Base-by-base conservation (phyloP, 176 grass and related monocot species). In the Juncus effusus region DNA sequence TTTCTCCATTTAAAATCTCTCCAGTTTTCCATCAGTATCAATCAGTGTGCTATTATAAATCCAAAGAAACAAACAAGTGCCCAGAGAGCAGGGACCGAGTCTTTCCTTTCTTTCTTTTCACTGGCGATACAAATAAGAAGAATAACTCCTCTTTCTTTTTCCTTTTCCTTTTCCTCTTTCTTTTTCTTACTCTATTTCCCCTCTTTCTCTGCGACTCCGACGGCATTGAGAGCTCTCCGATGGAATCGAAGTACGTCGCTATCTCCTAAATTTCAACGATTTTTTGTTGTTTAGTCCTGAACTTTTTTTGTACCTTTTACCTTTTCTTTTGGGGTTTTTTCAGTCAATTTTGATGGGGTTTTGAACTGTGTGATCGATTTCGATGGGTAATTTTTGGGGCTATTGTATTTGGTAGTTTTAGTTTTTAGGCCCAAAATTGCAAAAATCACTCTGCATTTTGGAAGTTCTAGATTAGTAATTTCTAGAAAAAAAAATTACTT, bases 201-300 rank as follows among this genome's bases (percentile, higher is more conserved):
- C 51, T 56, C 16, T 56, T 2, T 6, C 5, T 47, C 44, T 38
- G 10, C 16, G 19, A 37, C 42, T 54, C 47, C 19, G 47, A 13
- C 51, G 16, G 15, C 49, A 53, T 47, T 47, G 4, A 9, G 44
- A 9, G 4, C 44, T 1, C 9, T 40, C 38, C 11, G 16, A 72
- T 72, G 69, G 69, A 72, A 44, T 72, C 69, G 3, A 59, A 59
- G 69, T 72, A 72, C 3, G 36, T 44, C 7, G 39, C 38, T 9
- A 19, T 71, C 40, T 72, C 55, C 38, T 72, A 3, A 10, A 41
- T 9, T 45, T 44, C 58, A 72, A 40, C 35, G 39, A 42, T 59
- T 64, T 42, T 42, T 59, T 59, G 19, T 36, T 72, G 38, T 5
- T 62, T 62, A 2, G 13, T 57, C 36, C 10, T 56, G 64, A 36